Conservation (phyloP, 805 yeast genomes). For the Priceomyces fermenticarens region DNA sequence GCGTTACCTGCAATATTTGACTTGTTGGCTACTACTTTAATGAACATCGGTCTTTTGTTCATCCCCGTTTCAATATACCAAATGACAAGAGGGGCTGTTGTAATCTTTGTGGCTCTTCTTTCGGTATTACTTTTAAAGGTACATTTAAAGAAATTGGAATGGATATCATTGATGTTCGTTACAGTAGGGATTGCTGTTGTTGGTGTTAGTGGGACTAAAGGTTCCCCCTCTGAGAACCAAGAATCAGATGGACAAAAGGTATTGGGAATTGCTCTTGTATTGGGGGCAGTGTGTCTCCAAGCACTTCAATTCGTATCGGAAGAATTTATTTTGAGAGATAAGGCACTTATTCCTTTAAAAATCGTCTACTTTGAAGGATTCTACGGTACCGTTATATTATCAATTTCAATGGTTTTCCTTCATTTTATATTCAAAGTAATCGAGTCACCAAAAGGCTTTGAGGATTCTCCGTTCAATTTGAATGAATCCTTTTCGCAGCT, state of each 20-base stretch:
- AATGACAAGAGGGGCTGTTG: constrained; percentile 80
- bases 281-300: constrained; percentile 62
- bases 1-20: constrained; percentile 71
- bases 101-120: constrained; percentile 70
- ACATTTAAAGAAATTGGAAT: constrained; percentile 56
- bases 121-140: constrained; percentile 61
- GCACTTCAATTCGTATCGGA: constrained; percentile 79
- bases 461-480: constrained; percentile 55
- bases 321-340: constrained; percentile 57
- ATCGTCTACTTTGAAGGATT: constrained; percentile 75
- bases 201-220: constrained; percentile 62
- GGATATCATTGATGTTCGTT: constrained; percentile 65
- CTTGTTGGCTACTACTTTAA: constrained; percentile 66
- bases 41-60: constrained; percentile 71
- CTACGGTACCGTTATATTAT: constrained; percentile 52
- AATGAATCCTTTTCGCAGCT: constrained; percentile 48
- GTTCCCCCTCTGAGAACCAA: constrained; percentile 12
- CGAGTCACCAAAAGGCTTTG: constrained; percentile 29
- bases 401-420: constrained; percentile 42
- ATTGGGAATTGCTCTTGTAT: constrained; percentile 56
- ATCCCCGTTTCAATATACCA: constrained; percentile 80
- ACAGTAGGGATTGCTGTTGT: constrained; percentile 68
- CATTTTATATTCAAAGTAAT: constrained; percentile 38
- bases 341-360: constrained; percentile 56
- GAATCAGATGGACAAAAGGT: constrained; percentile 25